A percentile compares a stretch with the other conserved stretches of the same genome.
Conservation (phyloP, 179 eudicot genomes). For the Vitellaria paradoxa region DNA sequence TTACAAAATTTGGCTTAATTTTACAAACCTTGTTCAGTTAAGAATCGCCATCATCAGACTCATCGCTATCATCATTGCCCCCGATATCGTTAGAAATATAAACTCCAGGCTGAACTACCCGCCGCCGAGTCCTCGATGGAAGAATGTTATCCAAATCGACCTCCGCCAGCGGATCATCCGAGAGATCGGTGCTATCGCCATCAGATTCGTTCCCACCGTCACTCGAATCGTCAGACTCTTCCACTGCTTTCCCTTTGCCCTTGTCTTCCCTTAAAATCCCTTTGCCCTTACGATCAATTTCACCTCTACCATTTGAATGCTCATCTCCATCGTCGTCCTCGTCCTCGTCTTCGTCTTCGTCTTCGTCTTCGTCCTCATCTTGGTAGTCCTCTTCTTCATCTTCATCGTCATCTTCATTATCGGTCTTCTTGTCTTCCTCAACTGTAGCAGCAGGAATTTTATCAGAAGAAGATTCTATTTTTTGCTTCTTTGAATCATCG, state of each 20-base stretch:
- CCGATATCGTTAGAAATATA: constrained; percentile 33
- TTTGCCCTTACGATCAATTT: constrained; percentile 42
- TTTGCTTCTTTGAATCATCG: constrained; percentile 31
- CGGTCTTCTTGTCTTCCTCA: neutral
- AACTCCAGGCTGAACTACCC: constrained; percentile 39
- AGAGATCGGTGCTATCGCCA: constrained; percentile 38
- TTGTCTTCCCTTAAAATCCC: constrained; percentile 35
- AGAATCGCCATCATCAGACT: constrained; percentile 12
- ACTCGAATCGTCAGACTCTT: constrained; percentile 44
- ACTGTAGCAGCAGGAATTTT: neutral
- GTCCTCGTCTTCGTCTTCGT: constrained; percentile 11
- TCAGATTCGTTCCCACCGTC: constrained; percentile 35
- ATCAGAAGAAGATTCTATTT: constrained; percentile 17
- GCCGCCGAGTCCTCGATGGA: constrained; percentile 82
- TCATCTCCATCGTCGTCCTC: constrained; percentile 23
- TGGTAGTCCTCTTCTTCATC: no score
- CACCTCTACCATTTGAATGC: constrained; percentile 31
- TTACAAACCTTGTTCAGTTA: constrained; percentile 12
- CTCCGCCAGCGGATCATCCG: constrained; percentile 86
- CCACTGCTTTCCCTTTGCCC: constrained; percentile 67
- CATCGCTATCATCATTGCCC: constrained; percentile 21
- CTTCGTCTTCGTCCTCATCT: neutral
- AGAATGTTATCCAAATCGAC: constrained; percentile 92
- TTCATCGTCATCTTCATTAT: neutral
- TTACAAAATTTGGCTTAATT: no score